Conservation (phyloP, 2,329 filamentous ascomycete species). For the Sclerotinia minor region DNA sequence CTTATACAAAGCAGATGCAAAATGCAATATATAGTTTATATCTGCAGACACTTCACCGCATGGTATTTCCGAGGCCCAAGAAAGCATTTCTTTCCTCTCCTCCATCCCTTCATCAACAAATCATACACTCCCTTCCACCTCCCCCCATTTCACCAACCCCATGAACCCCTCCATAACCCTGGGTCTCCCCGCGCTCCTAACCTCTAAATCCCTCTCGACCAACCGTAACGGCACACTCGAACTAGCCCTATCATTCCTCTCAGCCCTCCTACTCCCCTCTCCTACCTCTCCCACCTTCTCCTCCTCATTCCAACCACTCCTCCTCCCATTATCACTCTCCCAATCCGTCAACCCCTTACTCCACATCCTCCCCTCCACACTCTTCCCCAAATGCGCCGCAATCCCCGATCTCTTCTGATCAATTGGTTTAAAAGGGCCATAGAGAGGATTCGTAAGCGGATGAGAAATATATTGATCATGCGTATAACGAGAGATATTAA, state of each 20-base stretch:
- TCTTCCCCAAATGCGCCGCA: constrained; percentile 30
- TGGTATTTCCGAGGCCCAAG: not conserved
- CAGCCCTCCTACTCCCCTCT: not conserved
- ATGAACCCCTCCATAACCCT: constrained; percentile 20
- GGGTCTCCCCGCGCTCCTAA: not conserved
- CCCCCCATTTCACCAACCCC: not conserved
- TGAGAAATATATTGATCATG: constrained; percentile 32
- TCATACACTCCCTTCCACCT: not conserved
- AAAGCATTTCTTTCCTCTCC: not conserved
- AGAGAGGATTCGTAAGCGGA: constrained; percentile 33
- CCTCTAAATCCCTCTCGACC: constrained; percentile 18
- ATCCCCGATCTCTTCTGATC: constrained; percentile 30
- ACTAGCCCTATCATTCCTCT: not conserved
- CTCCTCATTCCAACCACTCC: constrained; percentile 21
- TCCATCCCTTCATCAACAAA: not conserved
- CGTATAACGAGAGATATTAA: constrained; percentile 25
- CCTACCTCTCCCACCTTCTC: not conserved
- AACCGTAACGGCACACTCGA: constrained; percentile 28
- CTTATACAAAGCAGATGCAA: not conserved
- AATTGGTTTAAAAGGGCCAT: constrained; percentile 37
- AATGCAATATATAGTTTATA: not conserved
- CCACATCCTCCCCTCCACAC: constrained; percentile 30
- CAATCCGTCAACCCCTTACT: constrained; percentile 38
- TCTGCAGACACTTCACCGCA: not conserved
- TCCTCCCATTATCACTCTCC: constrained; percentile 35